These are phyloP conservation scores for Penicillium rolfsii DNA, from an alignment of 2,329 filamentous ascomycete species.

Conservation along the genomic window DNA sequence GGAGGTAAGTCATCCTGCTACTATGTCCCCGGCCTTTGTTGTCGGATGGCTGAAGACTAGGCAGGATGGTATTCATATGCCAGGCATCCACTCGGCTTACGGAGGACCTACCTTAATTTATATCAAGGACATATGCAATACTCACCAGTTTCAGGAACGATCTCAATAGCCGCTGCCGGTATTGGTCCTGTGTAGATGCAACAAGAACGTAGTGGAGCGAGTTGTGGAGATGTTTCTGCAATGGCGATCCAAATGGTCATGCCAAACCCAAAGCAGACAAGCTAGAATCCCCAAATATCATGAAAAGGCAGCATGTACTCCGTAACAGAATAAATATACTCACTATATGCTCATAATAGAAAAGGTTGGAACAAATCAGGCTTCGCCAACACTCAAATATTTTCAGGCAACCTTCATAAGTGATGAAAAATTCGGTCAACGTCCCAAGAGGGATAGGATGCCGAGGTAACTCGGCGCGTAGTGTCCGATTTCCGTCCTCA, in stretches of 20 bases:
- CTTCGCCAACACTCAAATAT: not conserved
- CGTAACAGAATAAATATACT: not conserved
- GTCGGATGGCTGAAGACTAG: not conserved
- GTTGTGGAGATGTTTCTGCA: not conserved
- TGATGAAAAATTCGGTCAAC: not conserved
- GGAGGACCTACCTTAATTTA: too few relatives aligned
- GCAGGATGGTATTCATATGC: not conserved
- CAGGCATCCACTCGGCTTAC: not conserved
- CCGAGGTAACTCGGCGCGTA: constrained; percentile 19
- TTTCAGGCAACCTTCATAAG: not conserved
- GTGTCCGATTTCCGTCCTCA: constrained; percentile 16
- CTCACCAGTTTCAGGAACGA: not conserved
- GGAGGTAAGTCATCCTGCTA: too few relatives aligned
- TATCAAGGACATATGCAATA: not conserved
- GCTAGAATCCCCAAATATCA: not conserved
- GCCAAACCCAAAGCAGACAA: not conserved
- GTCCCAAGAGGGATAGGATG: constrained; percentile 9
- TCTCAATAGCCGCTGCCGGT: not conserved
- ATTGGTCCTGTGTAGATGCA: not conserved
- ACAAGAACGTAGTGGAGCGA: not conserved
- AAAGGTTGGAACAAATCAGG: not conserved
- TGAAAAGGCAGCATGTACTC: not conserved
- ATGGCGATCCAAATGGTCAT: not conserved
- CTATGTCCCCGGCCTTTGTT: not conserved
- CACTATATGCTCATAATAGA: not conserved